These are phyloP conservation scores for Myriosclerotinia scirpicola DNA, from an alignment of 2,329 filamentous ascomycete genomes.

Conservation along the genomic window DNA sequence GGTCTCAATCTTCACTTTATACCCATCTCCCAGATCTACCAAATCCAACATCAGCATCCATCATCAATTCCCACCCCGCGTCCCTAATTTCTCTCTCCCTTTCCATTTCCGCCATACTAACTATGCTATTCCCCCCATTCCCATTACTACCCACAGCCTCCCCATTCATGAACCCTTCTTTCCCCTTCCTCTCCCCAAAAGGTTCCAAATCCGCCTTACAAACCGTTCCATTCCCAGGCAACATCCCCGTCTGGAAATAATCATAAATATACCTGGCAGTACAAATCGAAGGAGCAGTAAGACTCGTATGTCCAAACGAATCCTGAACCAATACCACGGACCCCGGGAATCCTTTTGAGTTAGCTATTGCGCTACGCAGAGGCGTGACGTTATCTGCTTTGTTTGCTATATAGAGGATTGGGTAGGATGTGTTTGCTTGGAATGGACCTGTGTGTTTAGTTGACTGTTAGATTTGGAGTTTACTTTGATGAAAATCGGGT, in stretches of 20 bases:
- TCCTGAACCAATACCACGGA: slow-evolving; percentile 52
- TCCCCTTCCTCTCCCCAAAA: neutral
- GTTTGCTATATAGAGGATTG: slow-evolving; percentile 44
- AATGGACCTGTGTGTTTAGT: slow-evolving; percentile 38
- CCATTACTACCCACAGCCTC: too few species aligned
- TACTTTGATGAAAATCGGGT: too few species aligned
- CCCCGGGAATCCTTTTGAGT: slow-evolving; percentile 45
- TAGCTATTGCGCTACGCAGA: slow-evolving; percentile 39
- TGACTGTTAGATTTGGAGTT: neutral
- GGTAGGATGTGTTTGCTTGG: slow-evolving; percentile 39
- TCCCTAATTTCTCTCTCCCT: neutral
- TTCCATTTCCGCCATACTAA: neutral
- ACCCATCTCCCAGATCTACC: neutral
- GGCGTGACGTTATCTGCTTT: slow-evolving; percentile 43
- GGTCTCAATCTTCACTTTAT: neutral
- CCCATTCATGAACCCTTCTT: accelerated
- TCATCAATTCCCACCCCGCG: neutral
- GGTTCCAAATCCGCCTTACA: neutral
- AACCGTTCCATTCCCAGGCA: neutral
- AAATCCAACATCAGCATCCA: neutral
- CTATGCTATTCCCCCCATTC: too few species aligned
- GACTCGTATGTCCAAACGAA: slow-evolving; percentile 45
- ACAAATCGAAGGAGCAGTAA: neutral
- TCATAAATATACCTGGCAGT: neutral
- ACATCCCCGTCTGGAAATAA: neutral